Conservation (phyloP, 805 yeast genomes). For the Wickerhamiella kurtzmanii region DNA sequence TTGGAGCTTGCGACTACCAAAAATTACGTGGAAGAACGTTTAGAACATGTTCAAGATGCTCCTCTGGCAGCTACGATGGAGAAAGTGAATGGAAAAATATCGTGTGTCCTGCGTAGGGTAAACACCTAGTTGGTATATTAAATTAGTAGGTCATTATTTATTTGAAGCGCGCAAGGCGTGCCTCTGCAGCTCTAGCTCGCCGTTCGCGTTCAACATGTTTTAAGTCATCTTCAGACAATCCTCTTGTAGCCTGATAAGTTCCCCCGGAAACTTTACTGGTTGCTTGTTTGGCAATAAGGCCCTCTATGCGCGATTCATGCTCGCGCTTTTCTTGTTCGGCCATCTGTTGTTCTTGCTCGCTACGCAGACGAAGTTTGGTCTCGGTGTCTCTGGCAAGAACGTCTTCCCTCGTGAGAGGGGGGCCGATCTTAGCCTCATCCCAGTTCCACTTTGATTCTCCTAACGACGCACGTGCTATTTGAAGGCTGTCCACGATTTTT, state of each 20-base stretch:
- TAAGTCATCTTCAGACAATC: slow-evolving; percentile 61
- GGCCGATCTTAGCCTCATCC: slow-evolving; percentile 51
- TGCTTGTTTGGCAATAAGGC: slow-evolving; percentile 19
- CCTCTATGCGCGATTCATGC: slow-evolving; percentile 17
- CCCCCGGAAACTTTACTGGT: slow-evolving; percentile 18
- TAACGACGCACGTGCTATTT: slow-evolving; percentile 46
- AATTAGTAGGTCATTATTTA: not conserved
- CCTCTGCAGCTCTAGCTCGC: slow-evolving; percentile 93
- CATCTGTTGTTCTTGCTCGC: slow-evolving; percentile 14
- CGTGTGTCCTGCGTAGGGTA: slow-evolving; percentile 7
- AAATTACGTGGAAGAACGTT: not conserved
- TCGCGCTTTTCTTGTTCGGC: slow-evolving; percentile 13
- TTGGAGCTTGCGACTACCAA: slow-evolving; percentile 35
- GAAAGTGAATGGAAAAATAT: slow-evolving; percentile 2
- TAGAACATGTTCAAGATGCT: not conserved
- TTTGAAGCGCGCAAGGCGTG: slow-evolving; percentile 38
- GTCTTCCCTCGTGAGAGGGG: slow-evolving; percentile 30
- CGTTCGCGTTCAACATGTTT: slow-evolving; percentile 80
- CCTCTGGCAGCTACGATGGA: not conserved
- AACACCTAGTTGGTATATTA: no score
- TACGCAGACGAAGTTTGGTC: slow-evolving; percentile 14
- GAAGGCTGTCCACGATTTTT: slow-evolving; percentile 38
- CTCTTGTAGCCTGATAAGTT: slow-evolving; percentile 23
- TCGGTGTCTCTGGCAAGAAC: slow-evolving; percentile 21
- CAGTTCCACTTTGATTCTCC: slow-evolving; percentile 67